Conservation (phyloP, 1,284 basidiomycete species). For the Sparassis latifolia region DNA sequence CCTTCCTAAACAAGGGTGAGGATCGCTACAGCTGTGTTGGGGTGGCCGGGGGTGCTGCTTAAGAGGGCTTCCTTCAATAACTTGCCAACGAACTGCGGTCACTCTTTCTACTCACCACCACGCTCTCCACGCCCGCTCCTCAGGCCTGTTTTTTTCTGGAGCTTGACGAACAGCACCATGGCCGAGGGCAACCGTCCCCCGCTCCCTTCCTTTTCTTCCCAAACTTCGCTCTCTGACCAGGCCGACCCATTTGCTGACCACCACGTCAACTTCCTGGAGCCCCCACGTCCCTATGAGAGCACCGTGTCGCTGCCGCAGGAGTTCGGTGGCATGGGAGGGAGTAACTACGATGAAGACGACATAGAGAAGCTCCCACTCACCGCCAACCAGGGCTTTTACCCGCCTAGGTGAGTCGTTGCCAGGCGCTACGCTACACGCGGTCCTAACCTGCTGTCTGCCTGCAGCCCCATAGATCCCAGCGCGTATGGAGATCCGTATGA, state of each 20-base stretch:
- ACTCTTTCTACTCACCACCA: conserved; percentile 5
- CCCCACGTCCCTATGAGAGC: conserved; percentile 42
- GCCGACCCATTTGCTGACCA: conserved; percentile 70
- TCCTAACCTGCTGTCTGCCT: conserved; percentile 2
- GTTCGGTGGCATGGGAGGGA: conserved; percentile 34
- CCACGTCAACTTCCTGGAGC: conserved; percentile 55
- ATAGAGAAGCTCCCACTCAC: conserved; percentile 70
- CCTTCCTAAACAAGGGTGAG: too few species aligned
- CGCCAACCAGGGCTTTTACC: conserved; percentile 59
- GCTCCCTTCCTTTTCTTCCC: conserved; percentile 33
- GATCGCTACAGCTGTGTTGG: too few species aligned
- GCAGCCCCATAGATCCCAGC: conserved; percentile 53
- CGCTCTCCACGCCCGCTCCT: background rate
- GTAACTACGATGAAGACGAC: conserved; percentile 53
- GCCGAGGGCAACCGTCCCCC: conserved; percentile 40
- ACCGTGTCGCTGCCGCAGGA: conserved; percentile 48
- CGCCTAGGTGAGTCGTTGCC: conserved; percentile 49
- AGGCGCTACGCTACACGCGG: background rate
- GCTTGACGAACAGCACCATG: conserved; percentile 29
- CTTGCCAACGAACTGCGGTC: background rate
- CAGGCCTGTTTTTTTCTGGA: background rate
- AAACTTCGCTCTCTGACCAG: conserved; percentile 23
- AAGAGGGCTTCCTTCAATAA: background rate
- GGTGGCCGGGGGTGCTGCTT: too few species aligned
- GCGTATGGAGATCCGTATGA: conserved; percentile 63